phyloP scores from a whole-genome alignment of 2,329 filamentous ascomycete genomes.

The Aspergillus proliferans region DNA sequence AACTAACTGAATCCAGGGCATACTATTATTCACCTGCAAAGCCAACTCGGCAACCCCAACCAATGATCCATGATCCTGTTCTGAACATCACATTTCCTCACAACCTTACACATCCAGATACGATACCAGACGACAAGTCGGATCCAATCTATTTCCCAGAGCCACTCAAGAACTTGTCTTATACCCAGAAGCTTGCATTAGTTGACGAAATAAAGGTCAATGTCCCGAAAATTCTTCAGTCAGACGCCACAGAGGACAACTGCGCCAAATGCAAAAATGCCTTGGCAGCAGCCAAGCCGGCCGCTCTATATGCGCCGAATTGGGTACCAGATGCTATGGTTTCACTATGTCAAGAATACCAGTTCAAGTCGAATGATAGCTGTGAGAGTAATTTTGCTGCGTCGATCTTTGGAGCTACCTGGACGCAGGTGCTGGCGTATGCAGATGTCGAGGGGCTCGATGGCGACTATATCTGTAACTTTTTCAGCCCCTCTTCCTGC shows the following conservation, averaged over 20 bases:
- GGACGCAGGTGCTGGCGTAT: slow-evolving; percentile 52
- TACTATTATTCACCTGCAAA: slow-evolving; percentile 43
- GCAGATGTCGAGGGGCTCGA: slow-evolving; percentile 51
- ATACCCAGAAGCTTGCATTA: slow-evolving; percentile 34
- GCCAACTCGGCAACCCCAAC: slow-evolving; percentile 48
- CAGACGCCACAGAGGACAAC: slow-evolving; percentile 32
- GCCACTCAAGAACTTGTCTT: slow-evolving; percentile 42
- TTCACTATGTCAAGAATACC: slow-evolving; percentile 44
- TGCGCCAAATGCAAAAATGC: slow-evolving; percentile 52
- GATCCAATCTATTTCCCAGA: slow-evolving; percentile 49
- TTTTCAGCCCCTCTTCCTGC: slow-evolving; percentile 45
- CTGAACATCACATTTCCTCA: slow-evolving; percentile 50
- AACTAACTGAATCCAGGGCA: slow-evolving; percentile 11
- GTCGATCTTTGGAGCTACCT: slow-evolving; percentile 48
- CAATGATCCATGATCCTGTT: slow-evolving; percentile 49
- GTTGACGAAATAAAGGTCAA: slow-evolving; percentile 35
- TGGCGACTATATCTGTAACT: slow-evolving; percentile 53
- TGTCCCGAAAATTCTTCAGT: slow-evolving; percentile 44
- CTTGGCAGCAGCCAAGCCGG: slow-evolving; percentile 45
- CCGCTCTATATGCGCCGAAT: slow-evolving; percentile 45
- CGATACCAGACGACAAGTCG: slow-evolving; percentile 42
- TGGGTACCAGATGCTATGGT: slow-evolving; percentile 48
- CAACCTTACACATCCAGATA: slow-evolving; percentile 50
- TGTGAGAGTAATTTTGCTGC: slow-evolving; percentile 46
- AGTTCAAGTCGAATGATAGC: slow-evolving; percentile 41